phyloP scores from a whole-genome alignment of 1,284 basidiomycete species.

The Takashimella koratensis region DNA sequence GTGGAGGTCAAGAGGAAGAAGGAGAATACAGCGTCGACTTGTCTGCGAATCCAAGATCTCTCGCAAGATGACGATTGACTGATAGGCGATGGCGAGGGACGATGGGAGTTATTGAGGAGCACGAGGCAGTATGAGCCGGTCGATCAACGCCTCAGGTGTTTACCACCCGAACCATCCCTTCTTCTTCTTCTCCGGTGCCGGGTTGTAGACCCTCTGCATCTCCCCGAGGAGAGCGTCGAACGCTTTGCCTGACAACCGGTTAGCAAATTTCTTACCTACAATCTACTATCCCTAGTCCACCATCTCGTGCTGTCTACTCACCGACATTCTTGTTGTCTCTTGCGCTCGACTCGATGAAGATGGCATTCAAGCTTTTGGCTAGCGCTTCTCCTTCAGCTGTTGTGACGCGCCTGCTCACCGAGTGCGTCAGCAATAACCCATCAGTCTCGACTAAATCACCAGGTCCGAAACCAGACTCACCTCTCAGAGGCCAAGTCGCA shows the following conservation, averaged over 20 bases:
- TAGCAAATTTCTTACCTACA: neutral
- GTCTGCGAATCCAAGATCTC: too few relatives aligned
- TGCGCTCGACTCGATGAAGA: constrained; percentile 84
- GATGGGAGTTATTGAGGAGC: too few relatives aligned
- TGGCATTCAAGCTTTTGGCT: constrained; percentile 67
- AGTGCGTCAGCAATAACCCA: neutral
- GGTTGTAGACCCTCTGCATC: constrained; percentile 56
- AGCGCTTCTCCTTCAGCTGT: constrained; percentile 69
- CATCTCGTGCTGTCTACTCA: constrained; percentile 53
- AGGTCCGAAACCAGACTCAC: constrained; percentile 18
- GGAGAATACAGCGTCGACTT: too few relatives aligned
- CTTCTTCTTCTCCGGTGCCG: constrained; percentile 46
- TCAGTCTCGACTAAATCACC: constrained; percentile 55
- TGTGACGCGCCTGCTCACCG: constrained; percentile 64
- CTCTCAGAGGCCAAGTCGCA: constrained; percentile 64
- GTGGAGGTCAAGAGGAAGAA: too few relatives aligned
- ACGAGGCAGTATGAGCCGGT: too few relatives aligned
- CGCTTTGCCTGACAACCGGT: constrained; percentile 70
- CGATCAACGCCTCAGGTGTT: too few relatives aligned
- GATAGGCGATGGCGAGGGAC: too few relatives aligned
- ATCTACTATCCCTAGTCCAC: neutral
- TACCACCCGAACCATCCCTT: constrained; percentile 37
- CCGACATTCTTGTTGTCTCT: constrained; percentile 85
- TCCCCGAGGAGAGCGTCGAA: constrained; percentile 84
- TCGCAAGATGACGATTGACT: too few relatives aligned